These are phyloP conservation scores for Scytalidium lignicola DNA, from an alignment of 2,329 filamentous ascomycete species.

Conservation along the genomic window DNA sequence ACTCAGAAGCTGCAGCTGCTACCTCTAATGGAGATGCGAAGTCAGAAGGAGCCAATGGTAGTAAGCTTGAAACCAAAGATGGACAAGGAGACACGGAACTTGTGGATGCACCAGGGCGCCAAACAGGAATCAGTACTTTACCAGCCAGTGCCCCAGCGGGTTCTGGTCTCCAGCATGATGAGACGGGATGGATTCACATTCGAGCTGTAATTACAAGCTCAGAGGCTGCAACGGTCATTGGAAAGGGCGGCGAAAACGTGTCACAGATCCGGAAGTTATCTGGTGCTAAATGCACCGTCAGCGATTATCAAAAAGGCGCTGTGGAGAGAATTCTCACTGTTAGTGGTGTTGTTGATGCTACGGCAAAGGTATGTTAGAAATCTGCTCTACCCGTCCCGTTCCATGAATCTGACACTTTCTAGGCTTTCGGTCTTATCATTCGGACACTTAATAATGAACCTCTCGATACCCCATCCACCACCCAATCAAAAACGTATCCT, in stretches of 20 bases:
- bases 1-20: slow-evolving; percentile 36
- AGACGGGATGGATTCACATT: slow-evolving; percentile 95
- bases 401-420: slow-evolving; percentile 5
- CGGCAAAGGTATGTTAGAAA: slow-evolving; percentile 70
- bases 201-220: slow-evolving; percentile 95
- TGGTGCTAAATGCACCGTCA: slow-evolving; percentile 96
- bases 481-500: slow-evolving; percentile 95
- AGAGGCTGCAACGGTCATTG: slow-evolving; percentile 95
- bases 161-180: slow-evolving; percentile 65
- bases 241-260: slow-evolving; percentile 97
- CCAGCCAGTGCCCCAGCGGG: slow-evolving; percentile 15
- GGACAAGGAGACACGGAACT: slow-evolving; percentile 65
- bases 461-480: slow-evolving; percentile 78
- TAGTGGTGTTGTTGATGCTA: slow-evolving; percentile 91
- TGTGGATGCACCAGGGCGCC: slow-evolving; percentile 48
- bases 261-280: slow-evolving; percentile 94
- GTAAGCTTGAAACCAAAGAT: slow-evolving; percentile 48
- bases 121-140: slow-evolving; percentile 39
- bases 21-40: slow-evolving; percentile 38
- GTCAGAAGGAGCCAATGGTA: slow-evolving; percentile 35
- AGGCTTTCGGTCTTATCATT: slow-evolving; percentile 97
- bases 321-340: slow-evolving; percentile 97
- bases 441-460: slow-evolving; percentile 97
- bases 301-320: slow-evolving; percentile 94
- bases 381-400: slow-evolving; percentile 5